A percentile compares a stretch with the other conserved stretches of the same genome.
phyloP scores from a whole-genome alignment of 768 basidiomycete species.

The Tulasnella sp. region DNA sequence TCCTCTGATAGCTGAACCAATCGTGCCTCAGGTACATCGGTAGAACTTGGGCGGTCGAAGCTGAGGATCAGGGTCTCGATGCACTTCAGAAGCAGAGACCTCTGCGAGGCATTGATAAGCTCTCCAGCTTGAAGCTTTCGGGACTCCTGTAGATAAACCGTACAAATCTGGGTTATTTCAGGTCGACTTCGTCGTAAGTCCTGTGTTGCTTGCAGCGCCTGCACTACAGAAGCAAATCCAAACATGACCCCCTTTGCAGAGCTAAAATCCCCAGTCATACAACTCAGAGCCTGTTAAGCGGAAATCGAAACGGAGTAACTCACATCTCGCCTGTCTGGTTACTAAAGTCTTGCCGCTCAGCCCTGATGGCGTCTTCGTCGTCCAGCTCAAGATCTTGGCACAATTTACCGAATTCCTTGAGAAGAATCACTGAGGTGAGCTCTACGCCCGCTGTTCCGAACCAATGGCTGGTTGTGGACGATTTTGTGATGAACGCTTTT shows the following conservation, averaged over 20 bases:
- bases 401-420: background rate
- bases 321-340: background rate
- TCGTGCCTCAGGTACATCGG: background rate
- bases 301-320: background rate
- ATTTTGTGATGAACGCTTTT: background rate
- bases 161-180: too few relatives aligned
- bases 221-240: too few relatives aligned
- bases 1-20: background rate
- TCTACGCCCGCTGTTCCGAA: background rate
- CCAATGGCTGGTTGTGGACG: background rate
- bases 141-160: background rate
- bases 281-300: background rate
- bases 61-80: background rate
- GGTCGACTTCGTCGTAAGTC: too few relatives aligned
- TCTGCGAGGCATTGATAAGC: background rate
- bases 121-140: background rate
- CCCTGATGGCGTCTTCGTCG: background rate
- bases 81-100: background rate
- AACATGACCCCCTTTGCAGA: too few relatives aligned
- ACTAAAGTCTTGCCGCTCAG: background rate
- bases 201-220: too few relatives aligned
- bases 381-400: background rate
- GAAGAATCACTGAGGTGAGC: background rate
- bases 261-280: background rate
- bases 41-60: background rate